A percentile compares a stretch with the other conserved stretches of the same genome.
Evolutionary conservation across 1,284 basidiomycete genomes (phyloP).

Genomic region (Pyrrhoderma noxium): DNA sequence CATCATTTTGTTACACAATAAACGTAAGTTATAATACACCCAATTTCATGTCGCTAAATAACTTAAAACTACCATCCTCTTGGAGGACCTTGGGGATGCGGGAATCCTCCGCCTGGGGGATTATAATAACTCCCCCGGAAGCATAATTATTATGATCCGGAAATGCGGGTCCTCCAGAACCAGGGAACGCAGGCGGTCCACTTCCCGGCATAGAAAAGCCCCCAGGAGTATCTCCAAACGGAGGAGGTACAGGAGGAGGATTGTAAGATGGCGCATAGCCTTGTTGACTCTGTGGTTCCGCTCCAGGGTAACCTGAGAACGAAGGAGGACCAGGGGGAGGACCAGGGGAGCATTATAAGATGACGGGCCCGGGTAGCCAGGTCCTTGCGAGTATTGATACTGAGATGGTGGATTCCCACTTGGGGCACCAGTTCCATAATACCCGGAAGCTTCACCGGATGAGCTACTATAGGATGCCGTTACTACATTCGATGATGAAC

Average conservation of each 20-base stretch:
- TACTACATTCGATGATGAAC: slow-evolving; percentile 5
- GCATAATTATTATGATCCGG: slow-evolving; percentile 6
- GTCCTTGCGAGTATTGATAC: neutral
- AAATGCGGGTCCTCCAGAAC: slow-evolving; percentile 8
- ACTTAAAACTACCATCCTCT: slow-evolving; percentile 2
- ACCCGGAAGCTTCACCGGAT: neutral
- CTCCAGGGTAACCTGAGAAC: slow-evolving; percentile 21
- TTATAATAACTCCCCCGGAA: slow-evolving; percentile 9
- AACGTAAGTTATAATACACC: too few relatives aligned
- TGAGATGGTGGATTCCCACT: neutral
- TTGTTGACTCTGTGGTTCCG: slow-evolving; percentile 17
- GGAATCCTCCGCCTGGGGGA: slow-evolving; percentile 11
- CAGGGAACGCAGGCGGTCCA: slow-evolving; percentile 3
- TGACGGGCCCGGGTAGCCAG: slow-evolving; percentile 9
- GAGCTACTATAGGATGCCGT: slow-evolving; percentile 16
- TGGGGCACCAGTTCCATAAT: neutral
- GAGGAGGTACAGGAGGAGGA: neutral
- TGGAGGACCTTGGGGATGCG: slow-evolving; percentile 4
- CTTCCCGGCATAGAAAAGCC: slow-evolving; percentile 14
- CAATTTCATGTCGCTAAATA: too few relatives aligned
- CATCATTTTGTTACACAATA: too few relatives aligned
- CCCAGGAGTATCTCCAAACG: slow-evolving; percentile 4
- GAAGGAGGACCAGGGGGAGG: slow-evolving; percentile 20
- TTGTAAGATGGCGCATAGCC: slow-evolving; percentile 26
- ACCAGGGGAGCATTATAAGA: slow-evolving; percentile 18